Base-by-base conservation (phyloP, 345 rosid species). In the Physaria fendleri region DNA sequence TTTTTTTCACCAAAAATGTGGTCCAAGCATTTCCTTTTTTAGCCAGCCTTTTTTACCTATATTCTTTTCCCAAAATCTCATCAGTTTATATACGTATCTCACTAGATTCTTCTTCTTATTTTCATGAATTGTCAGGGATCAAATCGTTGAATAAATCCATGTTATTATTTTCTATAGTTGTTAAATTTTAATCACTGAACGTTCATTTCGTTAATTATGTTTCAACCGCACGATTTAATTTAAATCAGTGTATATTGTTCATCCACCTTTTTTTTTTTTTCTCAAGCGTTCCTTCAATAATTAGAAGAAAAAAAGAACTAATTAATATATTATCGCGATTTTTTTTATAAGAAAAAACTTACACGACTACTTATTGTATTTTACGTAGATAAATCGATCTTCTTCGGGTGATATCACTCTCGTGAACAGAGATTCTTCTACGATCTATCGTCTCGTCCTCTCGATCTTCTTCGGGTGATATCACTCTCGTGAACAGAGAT, bases 1-100 rank as follows among this genome's bases (percentile, higher is more conserved):
- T n/a, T n/a, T n/a, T n/a, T n/a, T n/a, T n/a, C 67, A 68, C 62
- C 62, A 59, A 68, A 60, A 68, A n/a, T 62, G 42, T 60, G 73
- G 73, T 60, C 67, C 73, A 68, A 59, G 49, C 56, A 52, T 68
- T 12, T 53, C 61, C 49, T 33, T 23, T 56, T 59, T 50, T 39
- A 51, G 53, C 52, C 52, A 58, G 35, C 65, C 57, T 66, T 66
- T 58, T 39, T 67, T 59, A 41, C 30, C n/a, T n/a, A n/a, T n/a
- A n/a, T 50, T 66, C 45, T 21, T 17, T 59, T 33, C 15, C 27
- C 55, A 33, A 51, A 51, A 34, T 42, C 27, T 42, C 45, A 47
- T 33, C 30, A 9, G 12, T 38, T 8, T 46, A 1, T 47, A 64
- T 52, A n/a, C n/a, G n/a, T 32, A 38, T 44, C 18, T 64, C 15